Evolutionary conservation across 495 filamentous ascomycete species (phyloP).

Genomic region (Rostrohypoxylon terebratum): DNA sequence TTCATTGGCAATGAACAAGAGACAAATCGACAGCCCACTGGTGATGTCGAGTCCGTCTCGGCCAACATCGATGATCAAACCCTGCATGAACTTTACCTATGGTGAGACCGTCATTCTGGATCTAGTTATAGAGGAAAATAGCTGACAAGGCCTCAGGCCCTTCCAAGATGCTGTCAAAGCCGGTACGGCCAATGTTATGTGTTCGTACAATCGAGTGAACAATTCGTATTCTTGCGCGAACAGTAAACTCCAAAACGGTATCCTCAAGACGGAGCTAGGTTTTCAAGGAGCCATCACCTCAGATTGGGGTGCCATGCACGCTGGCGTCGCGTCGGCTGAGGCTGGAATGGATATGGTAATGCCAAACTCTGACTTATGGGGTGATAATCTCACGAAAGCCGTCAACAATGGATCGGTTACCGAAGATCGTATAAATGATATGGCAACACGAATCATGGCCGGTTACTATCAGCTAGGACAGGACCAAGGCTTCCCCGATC

Average conservation of each 20-base stretch:
- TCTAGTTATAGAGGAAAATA: slow-evolving; percentile 42
- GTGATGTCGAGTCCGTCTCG: slow-evolving; percentile 62
- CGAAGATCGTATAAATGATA: slow-evolving; percentile 56
- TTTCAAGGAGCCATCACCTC: slow-evolving; percentile 69
- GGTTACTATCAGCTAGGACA: slow-evolving; percentile 59
- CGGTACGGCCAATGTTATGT: slow-evolving; percentile 71
- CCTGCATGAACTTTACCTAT: slow-evolving; percentile 77
- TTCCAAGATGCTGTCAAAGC: slow-evolving; percentile 74
- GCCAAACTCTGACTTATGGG: slow-evolving; percentile 60
- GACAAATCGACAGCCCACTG: slow-evolving; percentile 63
- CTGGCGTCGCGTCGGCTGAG: slow-evolving; percentile 58
- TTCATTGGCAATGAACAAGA: slow-evolving; percentile 75
- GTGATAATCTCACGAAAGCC: slow-evolving; percentile 41
- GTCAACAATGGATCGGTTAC: slow-evolving; percentile 57
- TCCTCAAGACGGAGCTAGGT: slow-evolving; percentile 73
- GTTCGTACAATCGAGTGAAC: slow-evolving; percentile 76
- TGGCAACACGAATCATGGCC: slow-evolving; percentile 58
- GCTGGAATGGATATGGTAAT: slow-evolving; percentile 66
- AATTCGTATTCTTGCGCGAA: slow-evolving; percentile 73
- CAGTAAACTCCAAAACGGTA: slow-evolving; percentile 67
- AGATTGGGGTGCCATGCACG: slow-evolving; percentile 67
- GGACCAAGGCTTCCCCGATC: slow-evolving; percentile 54
- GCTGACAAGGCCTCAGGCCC: slow-evolving; percentile 52
- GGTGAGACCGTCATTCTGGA: slow-evolving; percentile 59
- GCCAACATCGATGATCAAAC: slow-evolving; percentile 74